A percentile compares a stretch with the other conserved stretches of the same genome.
phyloP scores from a whole-genome alignment of 805 yeast species.

The Candida coleopterorum region DNA sequence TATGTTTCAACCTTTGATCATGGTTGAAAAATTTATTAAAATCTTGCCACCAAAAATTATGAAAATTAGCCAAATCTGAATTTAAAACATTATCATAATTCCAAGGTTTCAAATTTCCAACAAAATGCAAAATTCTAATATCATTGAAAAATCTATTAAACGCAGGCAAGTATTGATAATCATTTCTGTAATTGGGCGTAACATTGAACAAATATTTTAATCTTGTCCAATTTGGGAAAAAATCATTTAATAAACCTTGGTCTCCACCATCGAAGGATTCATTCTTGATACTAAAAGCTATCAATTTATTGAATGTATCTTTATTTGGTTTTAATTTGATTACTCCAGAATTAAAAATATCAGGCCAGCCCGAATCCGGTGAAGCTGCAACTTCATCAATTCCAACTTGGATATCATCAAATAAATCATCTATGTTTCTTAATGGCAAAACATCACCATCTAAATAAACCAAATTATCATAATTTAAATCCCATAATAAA shows the following conservation, averaged over 20 bases:
- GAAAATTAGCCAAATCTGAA: slow-evolving; percentile 18
- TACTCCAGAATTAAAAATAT: slow-evolving; percentile 27
- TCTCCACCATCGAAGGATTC: slow-evolving; percentile 34
- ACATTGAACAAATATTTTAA: slow-evolving; percentile 32
- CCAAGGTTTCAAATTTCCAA: slow-evolving; percentile 34
- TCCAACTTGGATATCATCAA: slow-evolving; percentile 11
- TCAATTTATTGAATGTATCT: slow-evolving; percentile 14
- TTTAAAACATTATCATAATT: slow-evolving; percentile 13
- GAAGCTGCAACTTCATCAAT: slow-evolving; percentile 16
- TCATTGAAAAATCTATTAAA: slow-evolving; percentile 23
- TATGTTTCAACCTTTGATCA: slow-evolving; percentile 13
- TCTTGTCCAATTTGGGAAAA: slow-evolving; percentile 26
- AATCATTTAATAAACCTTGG: slow-evolving; percentile 34
- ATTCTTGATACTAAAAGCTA: slow-evolving; percentile 10
- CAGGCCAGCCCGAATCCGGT: slow-evolving; percentile 33
- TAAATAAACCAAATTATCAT: slow-evolving; percentile 20
- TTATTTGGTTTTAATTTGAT: slow-evolving; percentile 19
- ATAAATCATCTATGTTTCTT: slow-evolving; percentile 18
- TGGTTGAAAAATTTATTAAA: slow-evolving; percentile 18
- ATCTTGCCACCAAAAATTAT: slow-evolving; percentile 26
- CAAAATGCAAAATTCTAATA: slow-evolving; percentile 28
- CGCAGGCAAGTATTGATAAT: slow-evolving; percentile 32
- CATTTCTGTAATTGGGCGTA: slow-evolving; percentile 25
- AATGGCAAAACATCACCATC: slow-evolving; percentile 27
- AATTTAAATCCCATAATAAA: slow-evolving; percentile 21